These are phyloP conservation scores for Vigna reflexopilosa DNA, from an alignment of 306 rosid species.

Conservation along the genomic window DNA sequence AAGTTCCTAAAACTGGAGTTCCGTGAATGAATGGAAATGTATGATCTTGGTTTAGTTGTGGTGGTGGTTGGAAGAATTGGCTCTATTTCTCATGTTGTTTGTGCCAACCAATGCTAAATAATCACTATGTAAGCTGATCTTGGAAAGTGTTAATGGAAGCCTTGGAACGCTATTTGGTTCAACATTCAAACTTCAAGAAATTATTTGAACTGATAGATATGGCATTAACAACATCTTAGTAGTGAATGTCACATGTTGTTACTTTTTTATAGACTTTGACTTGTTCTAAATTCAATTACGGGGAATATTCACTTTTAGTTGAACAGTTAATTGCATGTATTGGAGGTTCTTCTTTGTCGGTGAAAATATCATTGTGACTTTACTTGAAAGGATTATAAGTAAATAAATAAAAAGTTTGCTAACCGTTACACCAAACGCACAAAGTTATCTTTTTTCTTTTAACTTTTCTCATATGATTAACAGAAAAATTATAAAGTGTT, in stretches of 20 bases:
- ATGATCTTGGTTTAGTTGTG: slow-evolving; percentile 16
- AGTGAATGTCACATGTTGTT: too few relatives aligned
- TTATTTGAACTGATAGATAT: background rate
- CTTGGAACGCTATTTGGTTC: background rate
- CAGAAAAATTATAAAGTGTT: background rate
- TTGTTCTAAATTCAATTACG: slow-evolving; percentile 16
- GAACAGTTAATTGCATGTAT: background rate
- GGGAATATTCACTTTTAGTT: background rate
- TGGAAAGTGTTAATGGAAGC: slow-evolving; percentile 31
- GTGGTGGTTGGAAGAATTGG: slow-evolving; percentile 32
- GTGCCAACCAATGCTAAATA: slow-evolving; percentile 42
- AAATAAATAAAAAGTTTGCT: background rate
- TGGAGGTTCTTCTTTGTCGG: slow-evolving; percentile 8
- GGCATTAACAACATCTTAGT: background rate
- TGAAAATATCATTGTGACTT: slow-evolving; percentile 11
- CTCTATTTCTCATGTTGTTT: slow-evolving; percentile 21
- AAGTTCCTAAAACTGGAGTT: slow-evolving; percentile 30
- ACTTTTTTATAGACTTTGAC: too few relatives aligned
- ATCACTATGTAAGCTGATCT: slow-evolving; percentile 37
- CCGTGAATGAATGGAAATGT: slow-evolving; percentile 35
- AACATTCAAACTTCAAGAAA: slow-evolving; percentile 4
- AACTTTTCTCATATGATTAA: too few relatives aligned
- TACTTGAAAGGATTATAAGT: background rate
- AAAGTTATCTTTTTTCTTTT: background rate
- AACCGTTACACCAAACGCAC: slow-evolving; percentile 6